Conservation (phyloP, 768 basidiomycete species). For the Tulasnella sp. region DNA sequence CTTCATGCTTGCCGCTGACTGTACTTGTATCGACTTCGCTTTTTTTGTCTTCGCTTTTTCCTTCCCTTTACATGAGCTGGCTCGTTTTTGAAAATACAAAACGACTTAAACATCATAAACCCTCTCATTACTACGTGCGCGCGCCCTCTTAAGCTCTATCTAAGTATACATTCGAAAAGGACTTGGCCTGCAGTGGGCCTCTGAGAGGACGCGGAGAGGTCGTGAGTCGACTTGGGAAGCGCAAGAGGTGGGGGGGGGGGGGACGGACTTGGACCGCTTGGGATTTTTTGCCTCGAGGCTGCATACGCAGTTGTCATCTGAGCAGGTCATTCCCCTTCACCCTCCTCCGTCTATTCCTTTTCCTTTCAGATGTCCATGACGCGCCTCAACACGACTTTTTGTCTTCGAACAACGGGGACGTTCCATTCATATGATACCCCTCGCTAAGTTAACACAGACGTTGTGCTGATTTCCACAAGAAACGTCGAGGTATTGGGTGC, state of each 20-base stretch:
- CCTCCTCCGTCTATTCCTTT: background rate
- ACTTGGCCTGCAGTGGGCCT: background rate
- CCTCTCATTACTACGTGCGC: background rate
- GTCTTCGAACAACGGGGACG: background rate
- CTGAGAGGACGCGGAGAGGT: background rate
- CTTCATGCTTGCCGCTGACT: background rate
- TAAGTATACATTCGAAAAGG: background rate
- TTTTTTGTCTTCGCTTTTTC: background rate
- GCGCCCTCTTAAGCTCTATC: background rate
- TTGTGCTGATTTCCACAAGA: no score
- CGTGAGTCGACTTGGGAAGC: background rate
- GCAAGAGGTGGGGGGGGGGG: background rate
- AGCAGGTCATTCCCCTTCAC: background rate
- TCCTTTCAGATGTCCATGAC: background rate
- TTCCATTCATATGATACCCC: background rate
- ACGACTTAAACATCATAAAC: background rate
- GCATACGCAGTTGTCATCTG: background rate
- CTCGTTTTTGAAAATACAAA: slow-evolving; percentile 6
- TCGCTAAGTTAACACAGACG: background rate
- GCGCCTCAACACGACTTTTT: background rate
- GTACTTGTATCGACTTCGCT: background rate
- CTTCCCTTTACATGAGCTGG: background rate
- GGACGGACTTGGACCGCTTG: background rate
- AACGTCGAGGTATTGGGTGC: no score
- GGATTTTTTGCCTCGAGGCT: background rate